Conservation (phyloP, 805 yeast genomes). For the Saturnispora gosingensis region DNA sequence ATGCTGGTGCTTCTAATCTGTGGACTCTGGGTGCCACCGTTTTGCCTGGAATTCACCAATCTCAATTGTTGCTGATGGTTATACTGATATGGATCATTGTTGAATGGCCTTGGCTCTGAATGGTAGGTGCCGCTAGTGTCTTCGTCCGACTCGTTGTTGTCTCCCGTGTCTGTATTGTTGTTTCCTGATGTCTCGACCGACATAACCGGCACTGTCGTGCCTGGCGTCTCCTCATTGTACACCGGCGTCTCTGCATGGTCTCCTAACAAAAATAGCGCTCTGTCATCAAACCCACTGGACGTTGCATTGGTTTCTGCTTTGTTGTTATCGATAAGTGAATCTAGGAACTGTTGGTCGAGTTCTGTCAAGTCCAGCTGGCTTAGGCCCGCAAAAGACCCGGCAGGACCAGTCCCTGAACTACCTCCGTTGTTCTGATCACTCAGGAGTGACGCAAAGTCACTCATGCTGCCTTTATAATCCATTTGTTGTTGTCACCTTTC, state of each 20-base stretch:
- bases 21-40: neutral
- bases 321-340: slow-evolving; percentile 2
- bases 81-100: slow-evolving; percentile 1
- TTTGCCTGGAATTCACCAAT: neutral
- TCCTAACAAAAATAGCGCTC: neutral
- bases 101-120: slow-evolving; percentile 2
- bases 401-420: neutral
- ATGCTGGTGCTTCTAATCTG: neutral
- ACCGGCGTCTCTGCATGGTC: neutral
- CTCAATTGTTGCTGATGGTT: neutral
- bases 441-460: slow-evolving; percentile 3
- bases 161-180: neutral
- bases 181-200: neutral
- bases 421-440: neutral
- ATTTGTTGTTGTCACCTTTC: neutral
- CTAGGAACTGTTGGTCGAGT: slow-evolving; percentile 4
- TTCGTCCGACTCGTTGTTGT: neutral
- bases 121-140: neutral
- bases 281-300: neutral
- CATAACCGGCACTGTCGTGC: neutral
- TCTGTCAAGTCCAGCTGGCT: slow-evolving; percentile 4
- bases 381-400: slow-evolving; percentile 6
- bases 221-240: neutral
- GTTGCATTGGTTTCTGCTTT: neutral
- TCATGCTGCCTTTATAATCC: slow-evolving; percentile 5